Conservation (phyloP, 2,329 filamentous ascomycete species). For the Gaeumannomyces sp. region DNA sequence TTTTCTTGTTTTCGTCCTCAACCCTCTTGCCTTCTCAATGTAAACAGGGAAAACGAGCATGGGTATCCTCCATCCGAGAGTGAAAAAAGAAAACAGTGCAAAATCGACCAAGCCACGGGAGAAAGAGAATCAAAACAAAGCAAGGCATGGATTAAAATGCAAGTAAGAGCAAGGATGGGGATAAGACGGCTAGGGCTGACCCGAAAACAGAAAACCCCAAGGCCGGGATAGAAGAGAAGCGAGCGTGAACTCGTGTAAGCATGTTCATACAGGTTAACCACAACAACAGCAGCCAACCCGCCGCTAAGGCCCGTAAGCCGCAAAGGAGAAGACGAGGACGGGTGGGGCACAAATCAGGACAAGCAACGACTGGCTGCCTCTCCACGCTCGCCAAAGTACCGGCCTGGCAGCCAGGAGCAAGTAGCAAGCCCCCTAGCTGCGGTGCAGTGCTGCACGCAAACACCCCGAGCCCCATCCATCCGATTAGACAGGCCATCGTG, state of each 20-base stretch:
- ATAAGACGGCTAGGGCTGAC: background rate
- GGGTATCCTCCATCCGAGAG: background rate
- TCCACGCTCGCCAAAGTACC: too few relatives aligned
- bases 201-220: slow-evolving; percentile 6
- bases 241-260: background rate
- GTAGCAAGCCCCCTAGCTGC: background rate
- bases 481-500: background rate
- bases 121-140: slow-evolving; percentile 6
- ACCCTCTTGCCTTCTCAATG: background rate
- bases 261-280: slow-evolving; percentile 10
- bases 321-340: too few relatives aligned
- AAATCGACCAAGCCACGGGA: background rate
- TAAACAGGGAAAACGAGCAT: background rate
- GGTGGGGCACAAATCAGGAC: too few relatives aligned
- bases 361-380: too few relatives aligned
- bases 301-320: too few relatives aligned
- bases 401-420: too few relatives aligned
- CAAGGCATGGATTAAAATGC: slow-evolving; percentile 4
- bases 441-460: background rate
- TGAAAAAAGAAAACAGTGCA: background rate
- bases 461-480: background rate
- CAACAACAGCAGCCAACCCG: too few relatives aligned
- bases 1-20: background rate
- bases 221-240: slow-evolving; percentile 5
- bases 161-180: slow-evolving; percentile 8